Evolutionary conservation across 1,139 yeast species (phyloP), one percentile per base, ranked within the genome.

Genomic region (Suhomyces wounanorum): DNA sequence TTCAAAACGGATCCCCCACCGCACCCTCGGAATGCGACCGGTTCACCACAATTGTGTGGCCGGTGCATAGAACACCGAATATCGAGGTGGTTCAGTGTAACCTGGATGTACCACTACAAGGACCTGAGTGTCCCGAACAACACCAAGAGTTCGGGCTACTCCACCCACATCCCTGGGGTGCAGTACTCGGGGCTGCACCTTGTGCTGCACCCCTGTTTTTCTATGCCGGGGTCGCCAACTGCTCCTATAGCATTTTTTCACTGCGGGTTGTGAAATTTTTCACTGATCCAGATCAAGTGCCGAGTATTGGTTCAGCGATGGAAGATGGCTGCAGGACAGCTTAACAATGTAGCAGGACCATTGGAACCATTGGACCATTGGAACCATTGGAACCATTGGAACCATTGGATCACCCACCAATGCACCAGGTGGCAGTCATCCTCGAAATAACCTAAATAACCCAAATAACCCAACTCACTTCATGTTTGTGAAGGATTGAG

Each of bases 11-110:
- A 25, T 8, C 14, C 17, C 30, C 23, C 31, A 18, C 26, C 41
- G 45, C 40, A n/a, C 45, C 31, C 40, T 46, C 45, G 45, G 45
- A 46, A 41, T 37, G 37, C 28, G 30, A 35, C 48, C 38, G 33
- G 35, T 8, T 30, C 21, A 40, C n/a, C 14, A 21, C 23, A 21
- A 4, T 21, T n/a, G n/a, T n/a, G n/a, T n/a, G n/a, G n/a, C 31
- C 33, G 33, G 8, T 30, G 13, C 3, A 2, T 21, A 21, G 23
- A 21, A 21, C 23, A 21, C 23, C 23, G 23, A 21, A 21, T 4
- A 6, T 4, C 6, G 23, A 21, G 33, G 33, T 9, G 5, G 3
- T 5, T n/a, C 41, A 38, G 14, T 38, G 30, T n/a, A 38, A 38
- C 41, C 17, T 7, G 11, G 30, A 14, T 9, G 11, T 30, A 9